These are phyloP conservation scores for Nicotiana tomentosiformis DNA, from an alignment of 257 asterid species.

Conservation along the genomic window DNA sequence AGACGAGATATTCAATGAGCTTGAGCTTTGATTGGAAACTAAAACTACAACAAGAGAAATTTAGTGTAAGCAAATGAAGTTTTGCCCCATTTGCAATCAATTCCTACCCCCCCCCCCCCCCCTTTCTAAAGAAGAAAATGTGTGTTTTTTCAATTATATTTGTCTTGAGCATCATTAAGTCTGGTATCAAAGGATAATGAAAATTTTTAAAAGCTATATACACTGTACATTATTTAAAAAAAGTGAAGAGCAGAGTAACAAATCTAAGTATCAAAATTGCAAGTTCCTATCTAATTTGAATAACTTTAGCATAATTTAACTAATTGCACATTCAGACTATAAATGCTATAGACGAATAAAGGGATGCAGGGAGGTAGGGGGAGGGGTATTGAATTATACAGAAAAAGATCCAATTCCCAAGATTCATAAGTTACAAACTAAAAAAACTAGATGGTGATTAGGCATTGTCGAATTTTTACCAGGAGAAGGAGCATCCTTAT, in stretches of 20 bases:
- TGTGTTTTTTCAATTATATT: neutral
- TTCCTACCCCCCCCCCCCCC: neutral
- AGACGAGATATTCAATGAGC: neutral
- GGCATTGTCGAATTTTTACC: constrained; percentile 37
- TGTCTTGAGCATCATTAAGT: neutral
- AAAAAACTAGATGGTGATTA: neutral
- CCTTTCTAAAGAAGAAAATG: neutral
- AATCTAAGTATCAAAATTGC: neutral
- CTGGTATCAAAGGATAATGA: neutral
- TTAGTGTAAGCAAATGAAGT: neutral
- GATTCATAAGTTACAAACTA: neutral
- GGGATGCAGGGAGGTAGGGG: neutral
- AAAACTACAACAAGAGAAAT: neutral
- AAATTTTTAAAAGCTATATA: neutral
- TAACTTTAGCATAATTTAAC: neutral
- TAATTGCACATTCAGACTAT: neutral
- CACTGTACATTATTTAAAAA: neutral
- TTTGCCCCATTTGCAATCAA: neutral
- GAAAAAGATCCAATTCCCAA: constrained; percentile 13
- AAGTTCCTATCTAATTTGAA: neutral
- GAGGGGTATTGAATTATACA: too few species aligned
- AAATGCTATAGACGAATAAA: neutral
- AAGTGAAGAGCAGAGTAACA: neutral
- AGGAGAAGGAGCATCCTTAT: constrained; percentile 53
- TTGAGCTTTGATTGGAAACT: constrained; percentile 5